phyloP scores from a whole-genome alignment of 441 rosid genomes.

The Isatis lusitanica region DNA sequence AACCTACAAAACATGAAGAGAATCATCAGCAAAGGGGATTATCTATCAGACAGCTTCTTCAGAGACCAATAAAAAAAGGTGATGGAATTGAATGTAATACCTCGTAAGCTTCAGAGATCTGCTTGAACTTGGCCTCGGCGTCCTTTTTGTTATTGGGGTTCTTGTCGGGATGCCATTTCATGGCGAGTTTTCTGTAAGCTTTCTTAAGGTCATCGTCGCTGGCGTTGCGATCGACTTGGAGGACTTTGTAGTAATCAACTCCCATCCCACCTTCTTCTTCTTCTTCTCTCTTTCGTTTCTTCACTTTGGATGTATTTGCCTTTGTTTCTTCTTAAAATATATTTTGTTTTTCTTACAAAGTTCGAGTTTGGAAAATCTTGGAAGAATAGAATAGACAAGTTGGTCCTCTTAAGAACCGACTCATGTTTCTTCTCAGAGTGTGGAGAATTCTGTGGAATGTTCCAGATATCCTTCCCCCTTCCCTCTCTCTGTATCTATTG shows the following conservation, averaged over 20 bases:
- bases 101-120: conserved; percentile 80
- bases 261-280: conserved; percentile 47
- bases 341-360: too few species aligned
- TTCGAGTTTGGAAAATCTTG: background rate
- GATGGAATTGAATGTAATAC: conserved; percentile 14
- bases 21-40: background rate
- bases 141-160: conserved; percentile 71
- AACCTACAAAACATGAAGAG: conserved; percentile 44
- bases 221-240: conserved; percentile 58
- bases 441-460: conserved; percentile 31
- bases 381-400: background rate
- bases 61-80: background rate
- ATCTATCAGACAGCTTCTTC: too few species aligned
- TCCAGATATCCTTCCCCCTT: conserved; percentile 10
- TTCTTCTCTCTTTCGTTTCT: conserved; percentile 35
- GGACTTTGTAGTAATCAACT: conserved; percentile 68
- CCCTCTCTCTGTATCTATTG: background rate
- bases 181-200: conserved; percentile 71
- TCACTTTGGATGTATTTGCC: background rate
- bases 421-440: conserved; percentile 20
- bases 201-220: conserved; percentile 77
- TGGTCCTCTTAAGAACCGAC: conserved; percentile 15
- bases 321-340: too few species aligned
- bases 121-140: conserved; percentile 78
- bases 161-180: conserved; percentile 88